These are phyloP conservation scores for Acacia confusa DNA, from an alignment of 306 rosid genomes.

Conservation along the genomic window DNA sequence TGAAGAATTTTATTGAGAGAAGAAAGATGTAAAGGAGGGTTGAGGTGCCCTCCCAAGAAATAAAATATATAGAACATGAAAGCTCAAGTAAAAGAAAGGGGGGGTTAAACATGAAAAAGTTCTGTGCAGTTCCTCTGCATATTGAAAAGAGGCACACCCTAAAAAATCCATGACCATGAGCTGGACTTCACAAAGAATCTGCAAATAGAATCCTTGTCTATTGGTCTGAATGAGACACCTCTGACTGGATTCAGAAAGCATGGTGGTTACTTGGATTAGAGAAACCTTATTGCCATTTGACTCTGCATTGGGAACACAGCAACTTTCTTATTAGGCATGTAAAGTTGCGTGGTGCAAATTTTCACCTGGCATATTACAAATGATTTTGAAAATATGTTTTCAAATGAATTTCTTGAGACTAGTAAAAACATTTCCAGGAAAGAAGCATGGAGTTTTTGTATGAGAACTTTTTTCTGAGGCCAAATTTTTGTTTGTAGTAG, in stretches of 20 bases:
- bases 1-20: neutral
- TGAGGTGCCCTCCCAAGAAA: neutral
- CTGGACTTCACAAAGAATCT: neutral
- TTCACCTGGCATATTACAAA: neutral
- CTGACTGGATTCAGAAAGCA: neutral
- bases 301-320: neutral
- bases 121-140: constrained; percentile 35
- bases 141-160: neutral
- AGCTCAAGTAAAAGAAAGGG: neutral
- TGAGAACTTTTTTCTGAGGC: neutral
- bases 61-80: neutral
- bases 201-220: neutral
- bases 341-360: constrained; percentile 3
- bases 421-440: constrained; percentile 1
- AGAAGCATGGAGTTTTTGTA: constrained; percentile 11
- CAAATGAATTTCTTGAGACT: constrained; percentile 16
- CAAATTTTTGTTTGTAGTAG: neutral
- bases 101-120: neutral
- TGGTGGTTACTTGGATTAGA: neutral
- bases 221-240: neutral
- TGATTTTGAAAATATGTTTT: constrained; percentile 12
- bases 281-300: neutral
- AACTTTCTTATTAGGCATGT: neutral
- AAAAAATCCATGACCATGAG: neutral
- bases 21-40: neutral